Conservation (phyloP, 768 basidiomycete genomes). For the Tulasnella sp. region DNA sequence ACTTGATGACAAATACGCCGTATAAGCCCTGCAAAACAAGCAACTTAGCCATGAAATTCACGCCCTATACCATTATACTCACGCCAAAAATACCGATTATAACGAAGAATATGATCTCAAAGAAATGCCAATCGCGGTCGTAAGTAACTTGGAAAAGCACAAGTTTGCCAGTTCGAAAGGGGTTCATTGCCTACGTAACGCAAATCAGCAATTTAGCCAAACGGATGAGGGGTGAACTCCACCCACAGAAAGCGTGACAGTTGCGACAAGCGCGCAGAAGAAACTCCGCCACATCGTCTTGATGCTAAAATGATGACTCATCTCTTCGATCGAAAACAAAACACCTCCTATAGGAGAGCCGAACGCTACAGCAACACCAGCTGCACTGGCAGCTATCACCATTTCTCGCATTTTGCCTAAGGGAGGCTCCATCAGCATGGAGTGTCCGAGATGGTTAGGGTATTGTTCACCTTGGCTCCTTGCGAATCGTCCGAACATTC, state of each 20-base stretch:
- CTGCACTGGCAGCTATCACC: slow-evolving; percentile 88
- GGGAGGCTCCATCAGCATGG: not conserved
- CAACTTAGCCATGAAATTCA: not conserved
- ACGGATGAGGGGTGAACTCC: not conserved
- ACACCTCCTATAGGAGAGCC: slow-evolving; percentile 98
- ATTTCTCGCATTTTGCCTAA: slow-evolving; percentile 62
- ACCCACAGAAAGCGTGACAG: slow-evolving; percentile 84
- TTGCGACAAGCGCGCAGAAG: slow-evolving; percentile 93
- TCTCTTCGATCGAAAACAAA: slow-evolving; percentile 98
- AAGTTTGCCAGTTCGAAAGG: slow-evolving; percentile 93
- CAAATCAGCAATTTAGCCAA: not conserved
- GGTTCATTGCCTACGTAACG: slow-evolving; percentile 79
- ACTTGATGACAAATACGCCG: slow-evolving; percentile 93
- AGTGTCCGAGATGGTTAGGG: not conserved
- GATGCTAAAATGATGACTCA: slow-evolving; percentile 95
- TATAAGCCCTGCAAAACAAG: slow-evolving; percentile 65
- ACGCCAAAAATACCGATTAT: slow-evolving; percentile 95
- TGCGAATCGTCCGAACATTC: slow-evolving; percentile 68
- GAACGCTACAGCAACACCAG: slow-evolving; percentile 97
- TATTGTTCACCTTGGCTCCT: slow-evolving; percentile 67
- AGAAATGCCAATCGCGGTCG: slow-evolving; percentile 97
- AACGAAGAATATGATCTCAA: slow-evolving; percentile 93
- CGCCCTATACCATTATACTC: slow-evolving; percentile 21
- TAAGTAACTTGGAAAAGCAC: slow-evolving; percentile 98
- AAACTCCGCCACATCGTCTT: slow-evolving; percentile 99